Conservation (phyloP, 2,329 filamentous ascomycete genomes). For the Lasiodiplodia sp. region DNA sequence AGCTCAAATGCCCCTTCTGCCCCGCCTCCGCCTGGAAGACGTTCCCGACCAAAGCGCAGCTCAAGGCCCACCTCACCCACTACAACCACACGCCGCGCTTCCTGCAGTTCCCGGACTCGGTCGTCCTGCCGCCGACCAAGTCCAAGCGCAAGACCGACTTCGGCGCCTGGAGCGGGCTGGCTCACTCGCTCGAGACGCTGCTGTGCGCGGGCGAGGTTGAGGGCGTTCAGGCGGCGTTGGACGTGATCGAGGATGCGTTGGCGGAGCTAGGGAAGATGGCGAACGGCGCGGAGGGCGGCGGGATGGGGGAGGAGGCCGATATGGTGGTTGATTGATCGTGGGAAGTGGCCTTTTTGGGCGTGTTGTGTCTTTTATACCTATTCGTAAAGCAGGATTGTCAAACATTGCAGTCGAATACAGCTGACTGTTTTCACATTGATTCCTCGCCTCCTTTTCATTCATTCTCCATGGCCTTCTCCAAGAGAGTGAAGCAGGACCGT, state of each 20-base stretch:
- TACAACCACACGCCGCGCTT: conserved; percentile 30
- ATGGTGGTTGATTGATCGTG: conserved; percentile 22
- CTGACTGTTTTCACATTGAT: not conserved
- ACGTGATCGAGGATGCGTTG: conserved; percentile 19
- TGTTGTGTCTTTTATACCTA: not conserved
- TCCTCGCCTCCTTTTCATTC: not conserved
- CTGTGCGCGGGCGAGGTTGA: conserved; percentile 28
- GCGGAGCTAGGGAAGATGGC: not conserved
- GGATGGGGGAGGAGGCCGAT: conserved; percentile 21
- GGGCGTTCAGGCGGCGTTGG: conserved; percentile 28
- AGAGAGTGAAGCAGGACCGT: not conserved
- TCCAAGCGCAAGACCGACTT: conserved; percentile 27
- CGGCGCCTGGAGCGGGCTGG: conserved; percentile 26
- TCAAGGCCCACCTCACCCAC: conserved; percentile 17
- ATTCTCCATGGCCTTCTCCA: not conserved
- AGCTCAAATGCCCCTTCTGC: conserved; percentile 26
- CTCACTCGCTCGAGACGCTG: conserved; percentile 29
- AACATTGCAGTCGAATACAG: no score
- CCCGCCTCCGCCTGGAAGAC: conserved; percentile 2
- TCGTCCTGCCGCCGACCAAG: conserved; percentile 26
- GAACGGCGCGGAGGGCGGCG: not conserved
- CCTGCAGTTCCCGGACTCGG: conserved; percentile 15
- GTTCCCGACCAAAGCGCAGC: conserved; percentile 13
- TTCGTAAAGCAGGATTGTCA: not conserved
- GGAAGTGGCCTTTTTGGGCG: not conserved